Conservation (phyloP, 345 rosid species). For the Eucalyptus sideroxylon region DNA sequence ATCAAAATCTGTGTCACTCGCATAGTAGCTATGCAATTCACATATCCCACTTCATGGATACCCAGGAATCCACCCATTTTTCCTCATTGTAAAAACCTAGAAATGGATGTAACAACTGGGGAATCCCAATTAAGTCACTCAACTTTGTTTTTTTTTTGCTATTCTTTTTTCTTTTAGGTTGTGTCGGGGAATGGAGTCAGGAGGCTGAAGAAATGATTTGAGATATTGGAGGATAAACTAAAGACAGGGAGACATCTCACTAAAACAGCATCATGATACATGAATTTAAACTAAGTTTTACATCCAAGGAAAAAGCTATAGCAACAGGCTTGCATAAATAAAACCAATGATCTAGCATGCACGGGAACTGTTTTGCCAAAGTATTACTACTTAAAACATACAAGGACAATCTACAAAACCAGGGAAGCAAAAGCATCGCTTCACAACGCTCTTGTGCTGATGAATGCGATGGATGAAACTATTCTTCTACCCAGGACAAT, state of each 20-base stretch:
- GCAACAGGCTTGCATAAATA: not conserved
- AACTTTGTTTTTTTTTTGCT: not conserved
- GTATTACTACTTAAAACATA: not conserved
- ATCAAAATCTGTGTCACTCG: not conserved
- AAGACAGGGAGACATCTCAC: not conserved
- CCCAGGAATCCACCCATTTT: not conserved
- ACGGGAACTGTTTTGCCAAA: not conserved
- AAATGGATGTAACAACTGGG: not conserved
- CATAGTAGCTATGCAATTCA: not conserved
- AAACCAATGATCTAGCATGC: not conserved
- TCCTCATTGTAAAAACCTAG: not conserved
- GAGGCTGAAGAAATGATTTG: not conserved
- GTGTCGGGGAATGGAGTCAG: not conserved
- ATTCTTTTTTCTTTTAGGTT: not conserved
- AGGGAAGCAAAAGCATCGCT: not conserved
- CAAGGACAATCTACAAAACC: not conserved
- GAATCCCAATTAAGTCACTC: not conserved
- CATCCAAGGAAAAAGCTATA: not conserved
- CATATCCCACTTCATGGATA: not conserved
- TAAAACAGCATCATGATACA: not conserved
- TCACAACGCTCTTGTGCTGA: not conserved
- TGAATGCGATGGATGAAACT: not conserved
- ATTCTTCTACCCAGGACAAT: not conserved
- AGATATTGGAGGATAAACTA: not conserved
- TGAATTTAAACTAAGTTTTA: not conserved